These are phyloP conservation scores for Alloteropsis semialata DNA, from an alignment of 176 grass and related monocot genomes.

Conservation along the genomic window DNA sequence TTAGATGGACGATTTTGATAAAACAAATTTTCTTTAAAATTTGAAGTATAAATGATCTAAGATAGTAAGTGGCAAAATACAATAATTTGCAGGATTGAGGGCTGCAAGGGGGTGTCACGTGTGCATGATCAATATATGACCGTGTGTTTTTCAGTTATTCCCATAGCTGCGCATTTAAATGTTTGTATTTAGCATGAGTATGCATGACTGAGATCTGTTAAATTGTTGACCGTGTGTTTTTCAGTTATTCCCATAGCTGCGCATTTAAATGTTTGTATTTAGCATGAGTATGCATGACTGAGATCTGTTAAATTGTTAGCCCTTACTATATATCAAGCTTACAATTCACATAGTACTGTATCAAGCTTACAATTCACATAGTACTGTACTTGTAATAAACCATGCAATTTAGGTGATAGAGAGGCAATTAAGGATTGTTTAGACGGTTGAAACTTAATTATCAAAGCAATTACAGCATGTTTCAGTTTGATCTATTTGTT, in stretches of 20 bases:
- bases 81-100: background rate
- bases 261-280: too few species aligned
- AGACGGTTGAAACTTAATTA: background rate
- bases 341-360: too few species aligned
- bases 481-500: background rate
- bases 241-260: too few species aligned
- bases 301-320: too few species aligned
- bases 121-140: background rate
- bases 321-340: too few species aligned
- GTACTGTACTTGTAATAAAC: background rate
- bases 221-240: too few species aligned
- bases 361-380: too few species aligned
- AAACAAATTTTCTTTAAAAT: background rate
- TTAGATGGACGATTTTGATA: slow-evolving; percentile 14
- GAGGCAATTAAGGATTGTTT: background rate
- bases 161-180: too few species aligned
- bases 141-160: background rate
- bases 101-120: background rate
- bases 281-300: too few species aligned
- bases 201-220: too few species aligned
- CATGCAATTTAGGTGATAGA: background rate
- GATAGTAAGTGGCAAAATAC: background rate
- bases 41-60: background rate
- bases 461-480: too few species aligned
- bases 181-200: too few species aligned